Conservation (phyloP, 345 rosid genomes). For the Aquilaria sinensis region DNA sequence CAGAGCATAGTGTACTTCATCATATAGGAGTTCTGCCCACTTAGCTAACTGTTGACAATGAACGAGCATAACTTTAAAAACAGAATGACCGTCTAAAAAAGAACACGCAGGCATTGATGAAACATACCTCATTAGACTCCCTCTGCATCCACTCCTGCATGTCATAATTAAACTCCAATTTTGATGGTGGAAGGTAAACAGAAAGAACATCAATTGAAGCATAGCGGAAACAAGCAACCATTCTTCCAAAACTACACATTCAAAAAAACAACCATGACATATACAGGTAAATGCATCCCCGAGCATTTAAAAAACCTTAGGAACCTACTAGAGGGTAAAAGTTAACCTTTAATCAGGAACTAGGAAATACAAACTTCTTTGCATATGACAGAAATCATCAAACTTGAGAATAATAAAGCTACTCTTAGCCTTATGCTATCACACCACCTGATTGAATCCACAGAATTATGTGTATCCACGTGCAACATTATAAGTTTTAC, state of each 20-base stretch:
- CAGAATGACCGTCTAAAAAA: constrained; percentile 4
- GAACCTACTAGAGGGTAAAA: neutral
- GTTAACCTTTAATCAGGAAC: no score
- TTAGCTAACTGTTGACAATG: constrained; percentile 40
- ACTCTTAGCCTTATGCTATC: no score
- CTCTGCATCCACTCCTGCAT: constrained; percentile 79
- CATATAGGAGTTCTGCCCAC: constrained; percentile 53
- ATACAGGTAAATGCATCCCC: neutral
- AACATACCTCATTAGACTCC: constrained; percentile 72
- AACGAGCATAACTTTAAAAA: constrained; percentile 10
- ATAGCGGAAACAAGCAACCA: constrained; percentile 98
- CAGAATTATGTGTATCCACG: no score
- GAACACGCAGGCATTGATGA: constrained; percentile 3
- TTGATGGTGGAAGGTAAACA: constrained; percentile 75
- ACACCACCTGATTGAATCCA: no score
- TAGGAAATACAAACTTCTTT: no score
- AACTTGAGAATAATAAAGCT: no score
- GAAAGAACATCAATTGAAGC: constrained; percentile 82
- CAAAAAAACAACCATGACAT: constrained; percentile 13
- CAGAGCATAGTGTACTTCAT: constrained; percentile 59
- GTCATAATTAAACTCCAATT: constrained; percentile 69
- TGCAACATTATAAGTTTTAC: no score
- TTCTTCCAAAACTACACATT: constrained; percentile 72
- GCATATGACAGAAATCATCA: no score
- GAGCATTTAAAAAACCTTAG: neutral